Base-by-base conservation (phyloP, 2,329 filamentous ascomycete genomes). In the Blastomyces parvus region DNA sequence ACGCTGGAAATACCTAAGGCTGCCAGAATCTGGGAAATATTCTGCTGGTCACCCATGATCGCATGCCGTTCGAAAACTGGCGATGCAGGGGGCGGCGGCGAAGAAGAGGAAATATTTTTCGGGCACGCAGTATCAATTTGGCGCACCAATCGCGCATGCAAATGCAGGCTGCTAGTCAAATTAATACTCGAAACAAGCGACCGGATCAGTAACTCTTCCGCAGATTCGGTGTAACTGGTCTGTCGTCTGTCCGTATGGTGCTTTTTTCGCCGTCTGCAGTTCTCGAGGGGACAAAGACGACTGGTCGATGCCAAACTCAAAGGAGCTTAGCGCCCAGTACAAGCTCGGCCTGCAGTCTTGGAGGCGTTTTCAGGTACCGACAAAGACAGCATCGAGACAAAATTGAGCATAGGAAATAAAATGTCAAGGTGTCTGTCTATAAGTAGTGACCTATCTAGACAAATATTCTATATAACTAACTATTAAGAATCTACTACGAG, bases 11-110 rank as follows among this genome's bases (percentile, higher is more conserved):
- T 71, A 81, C 80, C 79, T 61, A 83, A 74, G 58, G 80, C 80
- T 64, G 81, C 80, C 61, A 83, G 73, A 67, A 83, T 82, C 55
- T 79, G 76, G 46, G 77, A 77, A 66, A 83, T 81, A 69, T 63
- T 65, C 36, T 60, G 46, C 30, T 63, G 62, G 60, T 62, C 60
- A 55, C 50, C 60, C 60, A 62, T 62, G 60, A 48, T 62, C 38
- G 38, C 60, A 57, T 62, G 33, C 36, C 60, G 46, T 50, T 53
- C n/a, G 19, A 46, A 38, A 59, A 38, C 2, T 42, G 38, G 25
- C 55, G n/a, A 3, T 60, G 19, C 1, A 22, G 22, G 33, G 33
- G 46, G 33, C 11, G 27, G 33, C 8, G n/a, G 44, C 27, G 59
- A 61, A 30, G 46, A 61, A 13, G 19, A n/a, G 30, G 48, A n/a